Evolutionary conservation across 192 early-diverging fungal species (phyloP), one percentile per base, ranked within the genome.

Genomic region (Coemansia sp.): DNA sequence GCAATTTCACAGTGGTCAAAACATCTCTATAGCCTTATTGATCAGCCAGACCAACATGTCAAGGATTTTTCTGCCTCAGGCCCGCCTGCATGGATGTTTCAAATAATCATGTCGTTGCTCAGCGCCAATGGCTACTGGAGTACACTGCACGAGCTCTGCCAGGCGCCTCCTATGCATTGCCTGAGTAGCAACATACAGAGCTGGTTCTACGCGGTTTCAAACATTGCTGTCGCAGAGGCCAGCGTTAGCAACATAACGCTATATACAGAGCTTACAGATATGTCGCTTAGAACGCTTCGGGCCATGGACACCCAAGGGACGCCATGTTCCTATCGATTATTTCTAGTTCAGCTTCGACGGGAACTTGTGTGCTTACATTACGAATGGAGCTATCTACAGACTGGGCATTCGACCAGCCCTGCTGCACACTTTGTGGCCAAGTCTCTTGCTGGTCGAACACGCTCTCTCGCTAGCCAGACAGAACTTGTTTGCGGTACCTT

Each of bases 281-380:
- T 57, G 4, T 59, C 78, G 11, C 53, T 75, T 19, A 57, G 37
- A n/a, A 23, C 54, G 2, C 61, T 75, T 23, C 62, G 59, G 3
- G 45, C 47, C 1, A 57, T 81, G n/a, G 55, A 75, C 41, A 66
- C 20, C 39, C 61, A 73, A 45, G 24, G 47, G 5, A 9, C 64
- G 7, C 26, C 49, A 1, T 58, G 63, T n/a, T 12, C 3, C 7
- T 74, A 56, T 43, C 78, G 74, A 55, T 53, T 72, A 47, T 69
- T 60, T 19, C 24, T 81, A 14, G 37, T 81, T 12, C 73, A 75
- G 64, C 60, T 81, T 52, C 73, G 69, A 3, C 50, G 35, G 16
- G 78, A 72, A 37, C 12, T 69, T 11, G 63, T 66, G 3, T 26
- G 48, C 5, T 35, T 73, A 18, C 23, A 69, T 9, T 18, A 59